These are phyloP conservation scores for Nephromyces sp. DNA, from an alignment of 169 alveolate genomes.

Conservation along the genomic window DNA sequence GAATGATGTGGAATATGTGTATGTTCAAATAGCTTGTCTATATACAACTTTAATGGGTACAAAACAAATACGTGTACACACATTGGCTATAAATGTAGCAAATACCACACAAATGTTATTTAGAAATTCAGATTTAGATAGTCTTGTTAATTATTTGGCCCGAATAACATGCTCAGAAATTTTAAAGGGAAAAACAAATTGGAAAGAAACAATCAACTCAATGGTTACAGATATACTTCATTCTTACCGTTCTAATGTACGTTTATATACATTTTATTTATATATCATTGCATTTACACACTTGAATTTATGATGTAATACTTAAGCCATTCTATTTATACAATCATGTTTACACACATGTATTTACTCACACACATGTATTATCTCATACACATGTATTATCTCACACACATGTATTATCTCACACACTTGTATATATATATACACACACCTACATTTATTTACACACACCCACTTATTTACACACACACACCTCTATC, in stretches of 20 bases:
- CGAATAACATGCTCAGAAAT: not conserved
- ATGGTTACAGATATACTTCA: not conserved
- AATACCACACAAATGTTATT: not conserved
- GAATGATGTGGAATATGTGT: not conserved
- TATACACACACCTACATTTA: too few relatives aligned
- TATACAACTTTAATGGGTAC: not conserved
- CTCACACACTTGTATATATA: too few relatives aligned
- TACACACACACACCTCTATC: too few relatives aligned
- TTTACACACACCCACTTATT: too few relatives aligned
- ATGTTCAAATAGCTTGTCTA: not conserved
- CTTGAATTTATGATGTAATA: too few relatives aligned
- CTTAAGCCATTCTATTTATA: too few relatives aligned
- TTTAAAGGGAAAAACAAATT: not conserved
- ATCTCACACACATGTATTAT: too few relatives aligned
- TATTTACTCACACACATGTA: too few relatives aligned
- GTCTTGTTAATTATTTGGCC: not conserved
- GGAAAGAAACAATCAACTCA: not conserved
- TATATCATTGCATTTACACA: too few relatives aligned
- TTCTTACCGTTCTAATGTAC: not conserved
- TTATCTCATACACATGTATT: too few relatives aligned
- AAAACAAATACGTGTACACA: not conserved
- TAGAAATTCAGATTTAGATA: not conserved
- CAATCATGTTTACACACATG: too few relatives aligned
- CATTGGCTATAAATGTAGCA: not conserved
- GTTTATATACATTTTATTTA: too few relatives aligned